Base-by-base conservation (phyloP, 148 eudicot genomes). In the Vaccinium darrowii region DNA sequence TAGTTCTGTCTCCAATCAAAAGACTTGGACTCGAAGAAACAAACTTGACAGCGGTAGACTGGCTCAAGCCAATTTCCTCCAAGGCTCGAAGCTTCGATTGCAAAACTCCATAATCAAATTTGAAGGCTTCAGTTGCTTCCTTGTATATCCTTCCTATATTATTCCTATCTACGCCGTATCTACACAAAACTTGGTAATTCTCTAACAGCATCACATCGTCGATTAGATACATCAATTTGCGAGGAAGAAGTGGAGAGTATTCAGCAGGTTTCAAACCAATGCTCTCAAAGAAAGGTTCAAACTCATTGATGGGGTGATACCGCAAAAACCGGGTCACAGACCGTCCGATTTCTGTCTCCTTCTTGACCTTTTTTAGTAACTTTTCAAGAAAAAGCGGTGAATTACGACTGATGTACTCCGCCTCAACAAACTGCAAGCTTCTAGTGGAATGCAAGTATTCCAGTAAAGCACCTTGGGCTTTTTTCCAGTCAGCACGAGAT, bases 271-370 rank as follows among this genome's bases (percentile, higher is more conserved):
- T 87, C 88, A 95, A 87, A 71, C 98, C 98, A 76, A 95, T 91
- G 85, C 98, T 95, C 87, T 95, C 98, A 51, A 93, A 95, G 84
- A 95, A 95, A 1, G 95, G 95, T 76, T 95, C 98, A 25, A 89
- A 95, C 49, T 95, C 98, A 84, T 95, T 93, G 57, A 95, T 88
- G 2, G 98, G 98, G 83, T 91, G 90, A 82, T 91, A 95, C 33
- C 93, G 77, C 84, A 95, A 85, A 76, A 91, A 91, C 21, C 94
- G 87, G 13, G 89, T 23, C 23, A 92, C 18, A 2, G 90, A 86
- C 49, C 86, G 84, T 33, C 88, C 82, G 7, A 88, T 84, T 79
- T 88, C 86, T 8, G 27, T 12, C 14, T 91, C 90, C 58, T 76
- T 33, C 16, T 83, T 81, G 21, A 92, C 91, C 52, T 80, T 89